A percentile compares a stretch with the other conserved stretches of the same genome.
These are phyloP conservation scores for Paraphaeosphaeria sporulosa DNA, from an alignment of 2,329 filamentous ascomycete species.

Conservation along the genomic window DNA sequence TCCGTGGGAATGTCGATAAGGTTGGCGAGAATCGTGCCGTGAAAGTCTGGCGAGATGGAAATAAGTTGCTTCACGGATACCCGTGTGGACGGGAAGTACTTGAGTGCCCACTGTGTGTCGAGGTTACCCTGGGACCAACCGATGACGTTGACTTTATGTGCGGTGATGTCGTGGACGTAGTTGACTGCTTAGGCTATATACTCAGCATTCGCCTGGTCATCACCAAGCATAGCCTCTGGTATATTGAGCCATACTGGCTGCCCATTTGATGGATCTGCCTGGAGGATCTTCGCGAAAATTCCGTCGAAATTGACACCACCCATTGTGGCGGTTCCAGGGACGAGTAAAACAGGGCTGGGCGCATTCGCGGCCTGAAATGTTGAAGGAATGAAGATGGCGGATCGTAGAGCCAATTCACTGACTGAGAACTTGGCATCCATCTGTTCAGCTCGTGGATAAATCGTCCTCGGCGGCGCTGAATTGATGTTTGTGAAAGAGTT, in stretches of 20 bases:
- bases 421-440: slow-evolving; percentile 60
- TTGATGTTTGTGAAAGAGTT: slow-evolving; percentile 35
- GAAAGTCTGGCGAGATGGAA: slow-evolving; percentile 62
- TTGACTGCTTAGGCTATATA: slow-evolving; percentile 67
- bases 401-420: slow-evolving; percentile 55
- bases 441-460: slow-evolving; percentile 49
- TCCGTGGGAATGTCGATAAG: slow-evolving; percentile 31
- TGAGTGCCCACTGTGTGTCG: slow-evolving; percentile 64
- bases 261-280: slow-evolving; percentile 47
- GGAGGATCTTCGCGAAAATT: slow-evolving; percentile 60
- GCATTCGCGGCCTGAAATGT: slow-evolving; percentile 56
- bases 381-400: slow-evolving; percentile 61
- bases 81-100: slow-evolving; percentile 64
- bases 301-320: slow-evolving; percentile 55
- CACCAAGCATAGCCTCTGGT: slow-evolving; percentile 55
- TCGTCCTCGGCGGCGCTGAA: slow-evolving; percentile 22
- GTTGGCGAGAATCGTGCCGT: slow-evolving; percentile 55
- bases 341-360: slow-evolving; percentile 58
- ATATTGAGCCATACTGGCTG: slow-evolving; percentile 66
- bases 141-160: slow-evolving; percentile 53
- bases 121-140: slow-evolving; percentile 65
- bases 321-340: slow-evolving; percentile 62
- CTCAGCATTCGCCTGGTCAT: slow-evolving; percentile 62
- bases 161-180: slow-evolving; percentile 58
- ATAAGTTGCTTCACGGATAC: slow-evolving; percentile 59